Evolutionary conservation across 2,329 filamentous ascomycete genomes (phyloP).

Genomic region (Chaetothyriales sp.): DNA sequence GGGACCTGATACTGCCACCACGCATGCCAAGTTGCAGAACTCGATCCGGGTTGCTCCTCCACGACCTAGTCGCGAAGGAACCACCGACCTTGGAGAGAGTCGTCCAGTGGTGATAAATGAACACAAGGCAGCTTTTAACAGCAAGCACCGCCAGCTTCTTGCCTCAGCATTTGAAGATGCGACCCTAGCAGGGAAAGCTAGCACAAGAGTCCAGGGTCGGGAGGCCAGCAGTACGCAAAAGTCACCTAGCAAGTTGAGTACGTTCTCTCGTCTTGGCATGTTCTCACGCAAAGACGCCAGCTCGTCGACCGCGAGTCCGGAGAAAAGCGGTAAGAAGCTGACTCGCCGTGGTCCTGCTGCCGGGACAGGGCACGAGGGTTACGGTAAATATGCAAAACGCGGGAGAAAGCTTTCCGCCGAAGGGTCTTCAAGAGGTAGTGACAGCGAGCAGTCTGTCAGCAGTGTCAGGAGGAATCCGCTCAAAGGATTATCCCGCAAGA

Average conservation of each 20-base stretch:
- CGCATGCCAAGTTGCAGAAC: constrained; percentile 10
- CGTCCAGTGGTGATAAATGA: constrained; percentile 35
- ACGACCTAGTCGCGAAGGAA: constrained; percentile 56
- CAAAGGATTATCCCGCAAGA: constrained; percentile 26
- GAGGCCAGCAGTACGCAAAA: constrained; percentile 37
- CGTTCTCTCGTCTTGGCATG: constrained; percentile 21
- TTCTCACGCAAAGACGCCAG: constrained; percentile 34
- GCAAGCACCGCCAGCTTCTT: constrained; percentile 23
- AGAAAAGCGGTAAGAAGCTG: constrained; percentile 44
- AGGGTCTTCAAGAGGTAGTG: constrained; percentile 22
- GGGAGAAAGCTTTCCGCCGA: constrained; percentile 31
- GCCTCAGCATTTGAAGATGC: constrained; percentile 19
- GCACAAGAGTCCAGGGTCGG: neutral
- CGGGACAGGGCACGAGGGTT: constrained; percentile 78
- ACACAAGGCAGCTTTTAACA: constrained; percentile 49
- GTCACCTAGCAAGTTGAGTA: constrained; percentile 1
- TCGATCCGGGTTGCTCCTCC: constrained; percentile 29
- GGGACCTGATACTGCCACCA: neutral
- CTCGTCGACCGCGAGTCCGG: constrained; percentile 31
- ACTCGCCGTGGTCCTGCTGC: constrained; percentile 70
- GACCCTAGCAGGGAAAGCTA: neutral
- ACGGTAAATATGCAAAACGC: constrained; percentile 34
- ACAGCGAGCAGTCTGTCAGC: constrained; percentile 28
- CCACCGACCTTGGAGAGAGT: constrained; percentile 45
- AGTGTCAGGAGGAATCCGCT: constrained; percentile 24